A percentile compares a stretch with the other conserved stretches of the same genome.
Evolutionary conservation across 768 basidiomycete genomes (phyloP).

Genomic region (Russula griseocarnosa): DNA sequence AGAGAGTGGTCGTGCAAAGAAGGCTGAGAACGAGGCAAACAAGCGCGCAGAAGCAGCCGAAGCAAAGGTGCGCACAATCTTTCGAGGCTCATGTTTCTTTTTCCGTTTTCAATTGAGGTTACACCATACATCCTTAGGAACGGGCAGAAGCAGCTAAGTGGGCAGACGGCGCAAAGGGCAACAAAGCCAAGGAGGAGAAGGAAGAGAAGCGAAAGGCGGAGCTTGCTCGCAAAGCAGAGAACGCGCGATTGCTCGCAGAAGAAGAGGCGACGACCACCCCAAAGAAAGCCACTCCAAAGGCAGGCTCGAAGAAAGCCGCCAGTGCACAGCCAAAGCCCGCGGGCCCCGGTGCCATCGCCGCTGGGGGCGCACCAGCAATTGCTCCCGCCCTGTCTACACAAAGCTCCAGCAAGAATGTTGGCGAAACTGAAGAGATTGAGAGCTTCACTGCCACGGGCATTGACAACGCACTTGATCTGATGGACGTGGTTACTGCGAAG

Average conservation of each 20-base stretch:
- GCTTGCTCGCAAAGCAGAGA: conserved; percentile 82
- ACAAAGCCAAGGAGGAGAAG: conserved; percentile 67
- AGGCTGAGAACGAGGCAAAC: conserved; percentile 85
- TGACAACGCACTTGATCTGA: conserved; percentile 83
- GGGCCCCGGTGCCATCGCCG: conserved; percentile 81
- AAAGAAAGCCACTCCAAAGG: conserved; percentile 53
- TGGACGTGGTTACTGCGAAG: conserved; percentile 87
- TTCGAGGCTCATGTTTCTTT: background rate
- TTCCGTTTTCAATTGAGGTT: background rate
- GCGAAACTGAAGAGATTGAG: conserved; percentile 47
- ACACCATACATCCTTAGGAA: conserved; percentile 48
- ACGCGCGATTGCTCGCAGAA: conserved; percentile 78
- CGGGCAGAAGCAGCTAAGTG: conserved; percentile 65
- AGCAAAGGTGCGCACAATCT: conserved; percentile 48
- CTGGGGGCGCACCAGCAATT: conserved; percentile 53
- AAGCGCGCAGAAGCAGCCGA: conserved; percentile 60
- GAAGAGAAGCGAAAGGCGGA: conserved; percentile 80
- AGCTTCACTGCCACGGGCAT: conserved; percentile 82
- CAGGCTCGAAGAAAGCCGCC: conserved; percentile 13
- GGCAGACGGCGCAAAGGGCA: conserved; percentile 61
- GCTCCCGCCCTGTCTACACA: conserved; percentile 29
- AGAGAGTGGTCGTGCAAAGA: conserved; percentile 84
- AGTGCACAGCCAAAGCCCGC: conserved; percentile 46
- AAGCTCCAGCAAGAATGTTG: conserved; percentile 33
- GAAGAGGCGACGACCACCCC: conserved; percentile 64